Evolutionary conservation across 176 grass and related monocot genomes (phyloP), one percentile per base, ranked within the genome.

Genomic region (Luzula sylvatica): DNA sequence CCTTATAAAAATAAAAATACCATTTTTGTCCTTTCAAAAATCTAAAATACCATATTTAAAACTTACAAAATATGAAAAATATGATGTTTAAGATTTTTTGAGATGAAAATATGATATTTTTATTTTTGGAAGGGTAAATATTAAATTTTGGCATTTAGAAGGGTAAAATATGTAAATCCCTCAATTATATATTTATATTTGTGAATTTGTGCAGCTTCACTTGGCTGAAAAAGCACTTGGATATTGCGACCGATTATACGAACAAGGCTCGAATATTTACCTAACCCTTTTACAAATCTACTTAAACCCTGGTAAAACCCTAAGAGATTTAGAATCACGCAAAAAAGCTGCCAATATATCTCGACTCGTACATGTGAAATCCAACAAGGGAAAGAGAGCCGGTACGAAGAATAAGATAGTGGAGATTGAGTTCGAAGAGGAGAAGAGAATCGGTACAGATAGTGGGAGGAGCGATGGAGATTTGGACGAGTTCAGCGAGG

Each of bases 261-360:
- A 69, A n/a, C 60, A 80, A 76, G 78, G 68, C 57, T 78, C 92
- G 52, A 90, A 98, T 60, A 98, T 98, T 39, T 98, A 98, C 54
- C 74, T 98, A 65, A 98, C 74, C 46, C 81, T 98, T 53, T 77
- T 98, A 20, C 92, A 98, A 69, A 90, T 98, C 75, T 90, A 98
- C 78, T 61, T 98, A 65, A 98, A 90, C 15, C 92, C 92, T 12
- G 67, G 60, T 75, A 89, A 81, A 70, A 66, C 46, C 41, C 70
- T 78, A 74, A 78, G 78, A 23, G 92, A 90, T 63, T 65, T 73
- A 50, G 83, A 98, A 52, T 35, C 30, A 2, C 67, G 68, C 69
- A 86, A 67, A 84, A 70, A 72, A 46, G 26, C 72, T 74, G 55
- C 85, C 50, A 61, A 78, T 7, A 51, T 74, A 56, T 82, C 92